Percentiles rank a stretch among this genome's conserved stretches.
These are phyloP conservation scores for Alternaria atra DNA, from an alignment of 2,329 filamentous ascomycete species.

Conservation along the genomic window DNA sequence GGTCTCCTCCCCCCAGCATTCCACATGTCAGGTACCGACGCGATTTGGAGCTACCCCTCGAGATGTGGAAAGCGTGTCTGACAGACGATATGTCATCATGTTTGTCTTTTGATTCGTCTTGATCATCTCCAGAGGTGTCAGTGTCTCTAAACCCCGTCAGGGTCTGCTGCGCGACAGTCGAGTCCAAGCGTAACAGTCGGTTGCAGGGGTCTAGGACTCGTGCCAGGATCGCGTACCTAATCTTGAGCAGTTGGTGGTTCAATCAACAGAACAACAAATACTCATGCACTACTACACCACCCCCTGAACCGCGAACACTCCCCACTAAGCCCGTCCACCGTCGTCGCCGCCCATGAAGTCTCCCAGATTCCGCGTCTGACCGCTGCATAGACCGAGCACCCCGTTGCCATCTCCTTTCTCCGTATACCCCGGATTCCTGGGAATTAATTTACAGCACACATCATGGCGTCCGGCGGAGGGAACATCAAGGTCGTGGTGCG, in stretches of 20 bases:
- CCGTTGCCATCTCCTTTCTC: conserved; percentile 26
- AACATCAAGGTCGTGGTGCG: conserved; percentile 99
- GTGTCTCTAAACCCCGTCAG: conserved; percentile 4
- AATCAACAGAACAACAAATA: conserved; percentile 33
- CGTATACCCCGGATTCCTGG: conserved; percentile 16
- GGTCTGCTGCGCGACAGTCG: conserved; percentile 14
- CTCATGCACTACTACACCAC: conserved; percentile 21
- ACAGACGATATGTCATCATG: not conserved
- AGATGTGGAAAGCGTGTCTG: not conserved
- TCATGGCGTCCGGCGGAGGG: conserved; percentile 80
- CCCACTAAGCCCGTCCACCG: not conserved
- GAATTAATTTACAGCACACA: conserved; percentile 11
- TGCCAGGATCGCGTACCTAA: conserved; percentile 40
- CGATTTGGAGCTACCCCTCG: conserved; percentile 4
- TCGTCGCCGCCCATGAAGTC: conserved; percentile 41
- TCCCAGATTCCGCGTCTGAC: conserved; percentile 35
- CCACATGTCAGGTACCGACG: conserved; percentile 6
- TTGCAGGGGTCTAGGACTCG: conserved; percentile 17
- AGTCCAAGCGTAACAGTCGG: conserved; percentile 8
- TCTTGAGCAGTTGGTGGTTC: conserved; percentile 30
- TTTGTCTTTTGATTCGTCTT: not conserved
- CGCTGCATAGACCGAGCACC: conserved; percentile 22
- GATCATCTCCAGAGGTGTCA: not conserved
- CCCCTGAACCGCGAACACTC: conserved; percentile 33
- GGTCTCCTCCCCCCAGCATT: not conserved